Percentiles rank a stretch among this genome's conserved stretches.
phyloP scores from a whole-genome alignment of 2,329 filamentous ascomycete species.

The Exophiala xenobiotica region DNA sequence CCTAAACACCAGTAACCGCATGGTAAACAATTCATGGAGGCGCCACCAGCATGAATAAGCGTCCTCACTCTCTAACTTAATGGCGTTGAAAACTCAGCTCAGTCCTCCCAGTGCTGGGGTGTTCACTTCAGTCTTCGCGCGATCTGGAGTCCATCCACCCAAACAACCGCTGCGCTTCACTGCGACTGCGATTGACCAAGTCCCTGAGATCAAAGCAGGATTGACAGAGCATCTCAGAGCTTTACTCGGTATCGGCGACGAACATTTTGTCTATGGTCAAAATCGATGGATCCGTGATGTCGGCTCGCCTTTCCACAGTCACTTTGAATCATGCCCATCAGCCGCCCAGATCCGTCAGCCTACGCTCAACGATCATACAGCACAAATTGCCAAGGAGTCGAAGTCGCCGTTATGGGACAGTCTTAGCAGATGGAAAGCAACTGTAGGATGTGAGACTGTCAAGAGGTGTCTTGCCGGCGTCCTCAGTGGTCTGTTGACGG shows the following conservation, averaged over 20 bases:
- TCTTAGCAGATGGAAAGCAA: conserved; percentile 15
- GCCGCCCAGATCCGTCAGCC: conserved; percentile 18
- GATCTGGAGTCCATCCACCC: conserved; percentile 14
- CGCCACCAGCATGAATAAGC: neutral
- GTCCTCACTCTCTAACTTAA: neutral
- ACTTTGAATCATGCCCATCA: conserved; percentile 18
- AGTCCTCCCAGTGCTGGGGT: conserved; percentile 2
- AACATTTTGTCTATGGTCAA: conserved; percentile 18
- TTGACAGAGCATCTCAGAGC: conserved; percentile 12
- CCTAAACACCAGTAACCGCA: neutral
- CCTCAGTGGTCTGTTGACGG: conserved; percentile 57
- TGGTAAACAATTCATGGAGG: neutral
- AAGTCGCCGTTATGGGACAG: conserved; percentile 16
- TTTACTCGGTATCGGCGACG: conserved; percentile 24
- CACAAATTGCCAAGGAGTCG: conserved; percentile 12
- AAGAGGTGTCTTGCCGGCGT: conserved; percentile 60
- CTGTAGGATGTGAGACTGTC: conserved; percentile 52
- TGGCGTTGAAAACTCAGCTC: conserved; percentile 10
- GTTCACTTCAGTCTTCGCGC: conserved; percentile 23
- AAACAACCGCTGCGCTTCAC: conserved; percentile 15
- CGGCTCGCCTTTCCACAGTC: conserved; percentile 17
- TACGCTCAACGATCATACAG: conserved; percentile 12
- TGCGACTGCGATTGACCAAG: neutral
- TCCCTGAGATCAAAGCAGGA: conserved; percentile 13
- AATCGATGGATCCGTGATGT: conserved; percentile 2